Base-by-base conservation (phyloP, 176 grass and related monocot species). In the Musa beccarii region DNA sequence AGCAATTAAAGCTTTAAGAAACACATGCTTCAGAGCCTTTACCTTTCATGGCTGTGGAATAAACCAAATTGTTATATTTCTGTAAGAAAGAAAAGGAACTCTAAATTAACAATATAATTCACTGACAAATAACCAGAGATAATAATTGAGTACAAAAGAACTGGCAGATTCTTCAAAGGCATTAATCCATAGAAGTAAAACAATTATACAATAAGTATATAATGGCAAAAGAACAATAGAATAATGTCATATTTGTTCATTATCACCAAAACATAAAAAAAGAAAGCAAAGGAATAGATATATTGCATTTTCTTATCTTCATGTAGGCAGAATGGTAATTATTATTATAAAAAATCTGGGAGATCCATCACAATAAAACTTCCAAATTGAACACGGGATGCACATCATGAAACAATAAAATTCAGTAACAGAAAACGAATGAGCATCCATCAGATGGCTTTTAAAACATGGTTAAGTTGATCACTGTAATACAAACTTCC, bases 11-110 rank as follows among this genome's bases (percentile, higher is more conserved):
- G 10, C 9, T 34, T 22, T 68, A 13, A 11, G 9, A 3, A 22
- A n/a, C 57, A 59, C 72, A 17, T 3, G 26, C 17, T 59, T 0
- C n/a, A 64, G 68, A 43, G 19, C 49, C 1, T 59, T 29, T 81
- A 92, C 90, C 87, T 89, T 85, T 83, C 84, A 73, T 76, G 54
- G 70, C 78, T 50, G 43, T n/a, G 5, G 81, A 81, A 51, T 71
- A 77, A 15, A 29, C 49, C 79, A 61, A 68, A 54, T 80, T 82
- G 69, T 61, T 75, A 54, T 76, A 83, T 68, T 83, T 89, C 90
- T 92, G 80, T 75, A 83, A 24, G 13, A 19, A 74, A 28, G 74
- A 43, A 84, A 70, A 73, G n/a, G 23, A 66, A 28, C 17, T 67
- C 5, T 66, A 1, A 66, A 51, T 12, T 51, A 49, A 69, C 10